phyloP scores from a whole-genome alignment of 768 basidiomycete species.

The Kwoniella mangroviensis region DNA sequence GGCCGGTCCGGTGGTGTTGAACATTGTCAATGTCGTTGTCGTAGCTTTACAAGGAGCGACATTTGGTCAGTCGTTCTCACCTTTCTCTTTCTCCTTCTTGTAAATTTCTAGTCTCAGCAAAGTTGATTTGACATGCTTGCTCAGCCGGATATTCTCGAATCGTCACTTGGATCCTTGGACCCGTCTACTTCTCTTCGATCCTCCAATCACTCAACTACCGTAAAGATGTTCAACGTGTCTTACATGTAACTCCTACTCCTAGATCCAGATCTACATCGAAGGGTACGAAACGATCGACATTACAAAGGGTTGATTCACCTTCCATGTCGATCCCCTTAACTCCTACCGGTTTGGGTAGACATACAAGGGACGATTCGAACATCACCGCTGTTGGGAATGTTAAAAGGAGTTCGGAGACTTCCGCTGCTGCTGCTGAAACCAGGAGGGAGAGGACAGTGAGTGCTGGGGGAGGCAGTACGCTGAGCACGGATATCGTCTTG shows the following conservation, averaged over 20 bases:
- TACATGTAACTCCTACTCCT: conserved; percentile 5
- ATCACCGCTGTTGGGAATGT: background rate
- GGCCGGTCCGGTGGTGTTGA: conserved; percentile 21
- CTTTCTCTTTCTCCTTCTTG: background rate
- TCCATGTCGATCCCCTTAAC: conserved; percentile 11
- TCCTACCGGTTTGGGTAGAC: background rate
- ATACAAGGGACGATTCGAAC: background rate
- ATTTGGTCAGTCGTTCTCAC: conserved; percentile 16
- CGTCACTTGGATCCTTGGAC: conserved; percentile 24
- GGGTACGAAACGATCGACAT: background rate
- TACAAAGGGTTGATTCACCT: conserved; percentile 2
- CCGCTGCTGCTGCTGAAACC: too few relatives aligned
- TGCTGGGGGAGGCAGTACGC: background rate
- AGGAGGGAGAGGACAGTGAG: background rate
- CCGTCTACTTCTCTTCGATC: conserved; percentile 25
- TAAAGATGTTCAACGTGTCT: conserved; percentile 20
- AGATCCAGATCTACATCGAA: conserved; percentile 9
- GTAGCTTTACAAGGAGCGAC: conserved; percentile 25
- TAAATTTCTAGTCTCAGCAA: background rate
- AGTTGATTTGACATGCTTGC: background rate
- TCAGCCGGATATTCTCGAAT: conserved; percentile 28
- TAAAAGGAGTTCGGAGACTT: background rate
- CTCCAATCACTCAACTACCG: conserved; percentile 26
- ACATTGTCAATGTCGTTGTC: conserved; percentile 19
- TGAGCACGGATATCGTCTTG: conserved; percentile 11